These are phyloP conservation scores for Triangularia verruculosa DNA, from an alignment of 2,329 filamentous ascomycete species.

Conservation along the genomic window DNA sequence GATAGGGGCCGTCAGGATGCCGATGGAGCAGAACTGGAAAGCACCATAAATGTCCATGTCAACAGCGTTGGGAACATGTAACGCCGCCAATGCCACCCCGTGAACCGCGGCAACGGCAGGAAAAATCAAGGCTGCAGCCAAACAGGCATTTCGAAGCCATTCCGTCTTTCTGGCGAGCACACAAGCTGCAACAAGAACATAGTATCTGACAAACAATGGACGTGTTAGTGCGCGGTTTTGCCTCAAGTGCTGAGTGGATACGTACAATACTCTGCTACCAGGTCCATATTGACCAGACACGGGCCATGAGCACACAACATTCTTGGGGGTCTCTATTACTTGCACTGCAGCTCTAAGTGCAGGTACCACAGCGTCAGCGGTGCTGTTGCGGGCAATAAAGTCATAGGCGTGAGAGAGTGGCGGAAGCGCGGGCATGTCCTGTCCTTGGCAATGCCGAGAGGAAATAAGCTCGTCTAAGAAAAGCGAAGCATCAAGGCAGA, in stretches of 20 bases:
- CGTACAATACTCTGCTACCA: constrained; percentile 51
- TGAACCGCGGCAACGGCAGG: constrained; percentile 64
- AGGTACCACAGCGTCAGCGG: neutral
- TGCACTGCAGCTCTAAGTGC: neutral
- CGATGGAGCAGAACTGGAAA: constrained; percentile 65
- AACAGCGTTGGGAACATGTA: constrained; percentile 61
- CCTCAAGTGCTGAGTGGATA: constrained; percentile 10
- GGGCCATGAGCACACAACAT: constrained; percentile 56
- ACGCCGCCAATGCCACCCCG: constrained; percentile 56
- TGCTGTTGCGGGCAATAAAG: constrained; percentile 10
- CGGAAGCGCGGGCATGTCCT: constrained; percentile 20
- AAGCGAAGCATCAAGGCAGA: constrained; percentile 4
- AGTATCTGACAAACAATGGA: constrained; percentile 46
- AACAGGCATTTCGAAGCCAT: constrained; percentile 61
- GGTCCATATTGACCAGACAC: constrained; percentile 56
- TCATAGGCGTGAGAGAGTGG: neutral
- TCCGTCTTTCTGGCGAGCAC: constrained; percentile 59
- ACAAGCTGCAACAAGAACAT: constrained; percentile 61
- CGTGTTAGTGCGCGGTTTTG: constrained; percentile 7
- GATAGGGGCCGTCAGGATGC: constrained; percentile 61
- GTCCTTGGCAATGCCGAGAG: constrained; percentile 1
- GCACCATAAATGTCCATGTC: constrained; percentile 68
- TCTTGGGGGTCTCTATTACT: constrained; percentile 23
- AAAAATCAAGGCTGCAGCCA: constrained; percentile 60
- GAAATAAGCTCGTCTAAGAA: constrained; percentile 2